Evolutionary conservation across 2,329 filamentous ascomycete genomes (phyloP).

Genomic region (Penicillium sclerotiorum): DNA sequence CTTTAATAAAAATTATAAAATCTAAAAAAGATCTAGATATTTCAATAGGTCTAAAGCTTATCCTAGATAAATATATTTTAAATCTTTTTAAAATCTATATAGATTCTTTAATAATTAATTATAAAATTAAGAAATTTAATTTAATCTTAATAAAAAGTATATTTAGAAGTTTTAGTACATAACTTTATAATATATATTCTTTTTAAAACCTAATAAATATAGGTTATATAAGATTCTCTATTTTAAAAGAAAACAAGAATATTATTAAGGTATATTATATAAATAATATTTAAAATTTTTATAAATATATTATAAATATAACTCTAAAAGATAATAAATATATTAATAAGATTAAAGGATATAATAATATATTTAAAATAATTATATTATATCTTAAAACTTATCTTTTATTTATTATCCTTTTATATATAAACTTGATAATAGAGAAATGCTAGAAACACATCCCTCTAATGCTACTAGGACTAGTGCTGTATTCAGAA

Average conservation of each 20-base stretch:
- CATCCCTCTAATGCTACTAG: no score
- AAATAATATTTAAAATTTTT: neutral
- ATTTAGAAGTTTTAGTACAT: neutral
- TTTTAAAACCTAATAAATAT: neutral
- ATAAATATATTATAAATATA: neutral
- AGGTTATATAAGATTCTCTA: neutral
- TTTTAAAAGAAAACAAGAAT: neutral
- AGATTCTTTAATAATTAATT: neutral
- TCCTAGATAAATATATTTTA: neutral
- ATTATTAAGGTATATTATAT: neutral
- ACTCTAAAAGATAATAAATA: neutral
- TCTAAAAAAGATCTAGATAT: neutral
- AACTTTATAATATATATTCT: neutral
- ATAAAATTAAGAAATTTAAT: neutral
- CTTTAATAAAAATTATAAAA: conserved; percentile 4
- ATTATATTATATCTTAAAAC: neutral
- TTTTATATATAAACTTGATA: neutral
- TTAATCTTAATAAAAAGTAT: neutral
- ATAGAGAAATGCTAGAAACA: no score
- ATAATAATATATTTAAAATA: neutral
- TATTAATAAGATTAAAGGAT: conserved; percentile 1
- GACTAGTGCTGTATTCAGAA: no score
- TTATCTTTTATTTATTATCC: neutral
- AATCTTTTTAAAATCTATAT: conserved; percentile 1
- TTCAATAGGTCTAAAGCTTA: neutral